A percentile compares a stretch with the other conserved stretches of the same genome.
Evolutionary conservation across 2,329 filamentous ascomycete genomes (phyloP).

Genomic region (Epichloe bromicola): DNA sequence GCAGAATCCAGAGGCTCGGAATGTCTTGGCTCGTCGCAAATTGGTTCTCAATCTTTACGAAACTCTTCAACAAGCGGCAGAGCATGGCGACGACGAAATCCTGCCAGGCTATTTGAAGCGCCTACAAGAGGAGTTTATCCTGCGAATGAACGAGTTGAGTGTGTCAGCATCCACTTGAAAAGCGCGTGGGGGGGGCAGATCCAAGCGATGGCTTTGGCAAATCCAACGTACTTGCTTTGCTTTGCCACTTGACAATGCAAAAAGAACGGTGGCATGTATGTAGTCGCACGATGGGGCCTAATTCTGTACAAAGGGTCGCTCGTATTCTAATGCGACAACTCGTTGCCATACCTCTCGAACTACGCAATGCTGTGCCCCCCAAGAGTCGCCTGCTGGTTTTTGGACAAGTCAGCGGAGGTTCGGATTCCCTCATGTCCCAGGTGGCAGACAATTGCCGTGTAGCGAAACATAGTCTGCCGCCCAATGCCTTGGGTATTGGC

Average conservation of each 20-base stretch:
- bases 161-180: constrained; percentile 15
- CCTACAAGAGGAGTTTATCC: constrained; percentile 58
- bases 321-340: constrained; percentile 53
- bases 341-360: constrained; percentile 62
- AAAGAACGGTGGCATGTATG: neutral
- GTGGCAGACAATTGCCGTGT: constrained; percentile 36
- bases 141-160: constrained; percentile 56
- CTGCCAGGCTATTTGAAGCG: constrained; percentile 28
- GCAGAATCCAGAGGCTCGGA: constrained; percentile 42
- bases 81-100: constrained; percentile 47
- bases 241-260: neutral
- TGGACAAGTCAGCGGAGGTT: neutral
- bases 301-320: constrained; percentile 31
- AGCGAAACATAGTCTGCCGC: constrained; percentile 57
- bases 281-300: neutral
- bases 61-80: constrained; percentile 53
- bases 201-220: neutral
- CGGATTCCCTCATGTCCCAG: neutral
- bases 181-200: constrained; percentile 23
- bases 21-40: constrained; percentile 52
- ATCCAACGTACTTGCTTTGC: neutral
- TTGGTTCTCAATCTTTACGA: constrained; percentile 62
- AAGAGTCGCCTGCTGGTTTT: constrained; percentile 47
- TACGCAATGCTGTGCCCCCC: constrained; percentile 52
- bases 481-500: constrained; percentile 47